Base-by-base conservation (phyloP, 1,284 basidiomycete genomes). In the Leucoagaricus sp. region DNA sequence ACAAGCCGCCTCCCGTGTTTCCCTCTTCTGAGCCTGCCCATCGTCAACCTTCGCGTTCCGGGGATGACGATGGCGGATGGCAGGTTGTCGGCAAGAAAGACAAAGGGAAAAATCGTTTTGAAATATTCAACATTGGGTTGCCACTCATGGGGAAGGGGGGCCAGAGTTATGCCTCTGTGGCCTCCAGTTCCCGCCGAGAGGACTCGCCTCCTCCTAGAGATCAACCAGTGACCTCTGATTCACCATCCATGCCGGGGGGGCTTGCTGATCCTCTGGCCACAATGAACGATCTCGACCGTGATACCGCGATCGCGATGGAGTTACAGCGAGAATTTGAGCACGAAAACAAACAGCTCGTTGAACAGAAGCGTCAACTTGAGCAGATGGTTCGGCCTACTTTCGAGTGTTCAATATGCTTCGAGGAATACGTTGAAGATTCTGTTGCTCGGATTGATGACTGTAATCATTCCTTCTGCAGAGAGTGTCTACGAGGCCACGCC, bases 361-460 rank as follows among this genome's bases (percentile, higher is more conserved):
- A 58, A 8, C 75, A 84, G 58, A 62, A 68, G 25, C 53, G 65
- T 9, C 62, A 67, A 7, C 72, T 81, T 2, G 61, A 66, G n/a
- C 62, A 65, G 29, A 48, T 58, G 5, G 61, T 9, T 64, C 70
- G 23, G 9, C 6, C 4, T n/a, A 7, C 23, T 13, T 86, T 86
- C 60, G 67, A 76, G 26, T 89, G 87, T 61, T 70, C 75, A 3
- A 74, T 88, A 33, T 89, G 87, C 63, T 66, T 85, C 47, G 85
- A 88, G 9, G 67, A 75, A 2, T 64, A 73, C 33, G 69, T 75
- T 1, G 71, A 79, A 53, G 80, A 83, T 58, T 64, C 74, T 47
- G 69, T 83, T 15, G 75, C 79, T 25, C 70, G 65, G 13, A 63
- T 86, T 15, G 70, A 77, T 0, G 65, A 60, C 2, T 89, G 86